Evolutionary conservation across 2,329 filamentous ascomycete genomes (phyloP).

Genomic region (Ophiostoma angusticollis): DNA sequence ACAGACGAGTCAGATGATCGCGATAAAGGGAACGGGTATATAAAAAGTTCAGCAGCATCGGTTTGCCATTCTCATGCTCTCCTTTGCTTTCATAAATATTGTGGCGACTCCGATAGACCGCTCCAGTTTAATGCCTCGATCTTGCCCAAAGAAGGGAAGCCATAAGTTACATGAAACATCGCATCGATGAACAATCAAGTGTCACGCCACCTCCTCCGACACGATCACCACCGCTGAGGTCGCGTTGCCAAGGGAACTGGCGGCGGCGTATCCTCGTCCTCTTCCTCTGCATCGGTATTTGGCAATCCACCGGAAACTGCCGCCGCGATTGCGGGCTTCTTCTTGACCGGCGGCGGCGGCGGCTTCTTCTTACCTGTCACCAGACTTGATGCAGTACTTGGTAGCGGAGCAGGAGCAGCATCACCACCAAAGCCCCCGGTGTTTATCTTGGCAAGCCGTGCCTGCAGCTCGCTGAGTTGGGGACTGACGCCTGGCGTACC

Average conservation of each 20-base stretch:
- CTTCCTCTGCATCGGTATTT: conserved; percentile 4
- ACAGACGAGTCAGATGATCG: no score
- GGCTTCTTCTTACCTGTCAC: conserved; percentile 39
- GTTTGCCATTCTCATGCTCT: no score
- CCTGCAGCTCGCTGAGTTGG: conserved; percentile 54
- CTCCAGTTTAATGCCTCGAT: no score
- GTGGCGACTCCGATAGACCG: no score
- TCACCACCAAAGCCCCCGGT: conserved; percentile 49
- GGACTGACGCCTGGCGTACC: conserved; percentile 15
- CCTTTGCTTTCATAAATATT: no score
- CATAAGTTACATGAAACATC: no score
- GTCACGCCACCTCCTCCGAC: no score
- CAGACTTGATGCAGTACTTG: conserved; percentile 9
- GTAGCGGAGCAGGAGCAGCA: neutral
- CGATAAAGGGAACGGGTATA: no score
- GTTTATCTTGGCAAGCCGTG: conserved; percentile 47
- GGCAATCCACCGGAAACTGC: conserved; percentile 1
- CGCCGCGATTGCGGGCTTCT: conserved; percentile 30
- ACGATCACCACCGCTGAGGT: conserved; percentile 24
- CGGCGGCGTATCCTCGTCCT: conserved; percentile 28
- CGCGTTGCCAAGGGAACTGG: conserved; percentile 40
- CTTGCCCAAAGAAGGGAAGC: no score
- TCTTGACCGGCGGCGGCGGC: conserved; percentile 39
- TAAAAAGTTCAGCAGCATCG: no score
- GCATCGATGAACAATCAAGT: no score